Evolutionary conservation across 1,284 basidiomycete species (phyloP).

Genomic region (Ceratobasidium sp.): DNA sequence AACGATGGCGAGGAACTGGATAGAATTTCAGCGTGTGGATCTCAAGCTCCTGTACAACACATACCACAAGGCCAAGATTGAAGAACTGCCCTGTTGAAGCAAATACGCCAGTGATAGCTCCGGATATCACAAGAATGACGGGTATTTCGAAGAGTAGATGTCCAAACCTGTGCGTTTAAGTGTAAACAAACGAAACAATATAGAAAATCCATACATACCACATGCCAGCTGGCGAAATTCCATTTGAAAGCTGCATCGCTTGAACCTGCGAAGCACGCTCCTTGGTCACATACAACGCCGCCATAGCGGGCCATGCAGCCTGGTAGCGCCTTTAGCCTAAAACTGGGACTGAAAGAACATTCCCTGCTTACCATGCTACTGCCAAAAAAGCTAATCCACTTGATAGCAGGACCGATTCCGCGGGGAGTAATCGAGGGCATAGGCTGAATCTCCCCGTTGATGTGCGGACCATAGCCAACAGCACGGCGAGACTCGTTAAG

Average conservation of each 20-base stretch:
- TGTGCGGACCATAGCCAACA: conserved; percentile 30
- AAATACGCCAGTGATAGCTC: conserved; percentile 68
- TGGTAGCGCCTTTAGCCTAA: not conserved
- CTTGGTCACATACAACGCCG: conserved; percentile 73
- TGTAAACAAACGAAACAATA: not conserved
- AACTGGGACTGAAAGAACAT: not conserved
- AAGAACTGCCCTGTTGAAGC: conserved; percentile 68
- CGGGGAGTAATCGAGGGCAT: conserved; percentile 33
- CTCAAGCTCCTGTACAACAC: not conserved
- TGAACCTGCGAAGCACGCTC: conserved; percentile 72
- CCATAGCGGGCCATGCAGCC: conserved; percentile 81
- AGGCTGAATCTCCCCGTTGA: conserved; percentile 38
- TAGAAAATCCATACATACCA: conserved; percentile 10
- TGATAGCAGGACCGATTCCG: conserved; percentile 39
- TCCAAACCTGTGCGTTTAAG: conserved; percentile 64
- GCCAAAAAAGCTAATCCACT: conserved; percentile 63
- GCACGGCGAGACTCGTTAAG: conserved; percentile 17
- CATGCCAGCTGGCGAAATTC: conserved; percentile 67
- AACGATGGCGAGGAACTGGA: conserved; percentile 68
- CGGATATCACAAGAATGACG: conserved; percentile 65
- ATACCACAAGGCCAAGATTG: conserved; percentile 64
- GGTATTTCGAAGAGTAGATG: conserved; percentile 77
- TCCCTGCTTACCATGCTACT: conserved; percentile 58
- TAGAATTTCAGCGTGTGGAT: not conserved
- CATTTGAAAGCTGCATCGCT: conserved; percentile 81